A percentile compares a stretch with the other conserved stretches of the same genome.
phyloP scores from a whole-genome alignment of 1,139 yeast species.

The Candida tetrigidarum region DNA sequence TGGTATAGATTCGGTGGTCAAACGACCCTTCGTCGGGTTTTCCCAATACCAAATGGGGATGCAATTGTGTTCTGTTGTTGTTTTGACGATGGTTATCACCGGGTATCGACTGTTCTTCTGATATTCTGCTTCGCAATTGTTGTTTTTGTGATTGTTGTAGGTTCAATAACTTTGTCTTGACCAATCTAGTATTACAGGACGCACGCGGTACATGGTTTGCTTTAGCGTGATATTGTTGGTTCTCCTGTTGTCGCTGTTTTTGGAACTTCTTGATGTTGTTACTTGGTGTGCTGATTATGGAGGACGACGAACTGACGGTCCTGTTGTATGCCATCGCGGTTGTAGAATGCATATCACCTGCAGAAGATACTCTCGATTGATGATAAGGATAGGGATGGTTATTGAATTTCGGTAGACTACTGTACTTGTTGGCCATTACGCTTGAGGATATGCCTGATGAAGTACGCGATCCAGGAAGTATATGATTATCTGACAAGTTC shows the following conservation, averaged over 20 bases:
- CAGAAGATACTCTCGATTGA: constrained; percentile 11
- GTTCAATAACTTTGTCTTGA: constrained; percentile 34
- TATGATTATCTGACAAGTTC: constrained; percentile 6
- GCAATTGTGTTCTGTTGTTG: not conserved
- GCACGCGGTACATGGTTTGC: constrained; percentile 12
- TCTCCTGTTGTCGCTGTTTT: constrained; percentile 22
- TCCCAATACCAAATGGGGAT: constrained; percentile 1
- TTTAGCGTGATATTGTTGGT: constrained; percentile 18
- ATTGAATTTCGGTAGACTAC: constrained; percentile 21
- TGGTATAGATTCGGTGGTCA: constrained; percentile 15
- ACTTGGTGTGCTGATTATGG: constrained; percentile 40
- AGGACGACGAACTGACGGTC: constrained; percentile 36
- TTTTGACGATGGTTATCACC: too few species aligned
- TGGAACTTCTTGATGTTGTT: constrained; percentile 31
- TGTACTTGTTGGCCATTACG: constrained; percentile 19
- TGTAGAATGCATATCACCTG: constrained; percentile 16
- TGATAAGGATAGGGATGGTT: not conserved
- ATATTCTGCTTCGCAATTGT: constrained; percentile 9
- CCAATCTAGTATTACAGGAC: constrained; percentile 27
- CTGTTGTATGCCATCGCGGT: constrained; percentile 24
- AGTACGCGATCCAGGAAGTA: constrained; percentile 4
- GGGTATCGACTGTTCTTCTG: constrained; percentile 3
- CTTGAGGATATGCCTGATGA: constrained; percentile 9
- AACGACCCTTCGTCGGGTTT: constrained; percentile 18
- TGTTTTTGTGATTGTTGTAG: constrained; percentile 32